Evolutionary conservation across 169 alveolate genomes (phyloP).

Genomic region (Cryptosporidium ryanae): DNA sequence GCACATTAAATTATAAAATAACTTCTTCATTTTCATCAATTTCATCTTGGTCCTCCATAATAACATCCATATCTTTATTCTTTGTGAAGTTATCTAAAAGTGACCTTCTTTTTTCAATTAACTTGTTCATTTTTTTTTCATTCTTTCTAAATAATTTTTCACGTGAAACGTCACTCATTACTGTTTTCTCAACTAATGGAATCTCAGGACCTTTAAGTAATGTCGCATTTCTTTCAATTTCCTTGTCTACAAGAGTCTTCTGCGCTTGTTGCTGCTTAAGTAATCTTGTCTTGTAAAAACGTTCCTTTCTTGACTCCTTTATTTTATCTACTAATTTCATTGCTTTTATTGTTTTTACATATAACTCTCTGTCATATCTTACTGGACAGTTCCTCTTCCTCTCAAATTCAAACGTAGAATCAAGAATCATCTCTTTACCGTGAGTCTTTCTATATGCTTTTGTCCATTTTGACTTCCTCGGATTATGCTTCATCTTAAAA

Average conservation of each 20-base stretch:
- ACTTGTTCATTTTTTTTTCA: constrained; percentile 55
- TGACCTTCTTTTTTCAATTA: constrained; percentile 46
- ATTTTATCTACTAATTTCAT: constrained; percentile 94
- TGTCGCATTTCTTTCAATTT: constrained; percentile 57
- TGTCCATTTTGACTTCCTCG: constrained; percentile 98
- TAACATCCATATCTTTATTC: constrained; percentile 7
- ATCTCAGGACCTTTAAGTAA: constrained; percentile 70
- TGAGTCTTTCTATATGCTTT: constrained; percentile 95
- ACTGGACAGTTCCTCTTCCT: constrained; percentile 95
- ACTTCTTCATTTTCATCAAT: constrained; percentile 30
- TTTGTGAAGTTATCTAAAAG: constrained; percentile 19
- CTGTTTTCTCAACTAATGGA: constrained; percentile 28
- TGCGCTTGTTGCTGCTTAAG: constrained; percentile 72
- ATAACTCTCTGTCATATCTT: constrained; percentile 94
- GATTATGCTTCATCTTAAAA: constrained; percentile 98
- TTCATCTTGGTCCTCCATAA: neutral
- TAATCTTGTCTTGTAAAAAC: constrained; percentile 77
- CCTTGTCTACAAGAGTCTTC: constrained; percentile 61
- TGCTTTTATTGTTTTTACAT: constrained; percentile 95
- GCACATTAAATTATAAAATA: constrained; percentile 18
- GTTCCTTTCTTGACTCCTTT: constrained; percentile 89
- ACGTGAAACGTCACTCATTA: constrained; percentile 54
- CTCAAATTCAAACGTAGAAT: constrained; percentile 96
- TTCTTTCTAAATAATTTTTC: constrained; percentile 27
- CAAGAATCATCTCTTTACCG: constrained; percentile 96